Percentiles rank a stretch among this genome's conserved stretches.
Conservation (phyloP, 2,329 filamentous ascomycete species). For the Juglanconis sp. region DNA sequence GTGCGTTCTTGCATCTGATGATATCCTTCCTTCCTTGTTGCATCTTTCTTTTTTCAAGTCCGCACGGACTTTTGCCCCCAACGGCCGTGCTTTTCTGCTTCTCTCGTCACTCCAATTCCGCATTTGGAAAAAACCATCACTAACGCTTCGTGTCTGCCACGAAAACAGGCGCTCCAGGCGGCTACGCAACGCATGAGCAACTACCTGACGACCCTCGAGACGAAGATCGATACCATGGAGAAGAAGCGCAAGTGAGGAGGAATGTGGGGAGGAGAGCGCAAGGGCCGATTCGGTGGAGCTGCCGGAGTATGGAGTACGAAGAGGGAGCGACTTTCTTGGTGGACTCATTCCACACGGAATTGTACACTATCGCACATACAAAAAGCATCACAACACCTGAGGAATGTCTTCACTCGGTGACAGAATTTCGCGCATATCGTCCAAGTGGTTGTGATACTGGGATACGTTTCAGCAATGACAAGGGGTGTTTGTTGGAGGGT, state of each 20-base stretch:
- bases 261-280: not conserved
- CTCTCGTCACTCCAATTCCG: not conserved
- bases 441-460: not conserved
- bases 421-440: not conserved
- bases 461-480: not conserved
- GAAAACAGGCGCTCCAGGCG: constrained; percentile 72
- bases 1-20: constrained; percentile 60
- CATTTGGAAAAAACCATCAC: constrained; percentile 3
- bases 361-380: not conserved
- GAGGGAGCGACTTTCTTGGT: not conserved
- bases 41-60: not conserved
- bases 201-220: constrained; percentile 79
- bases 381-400: not conserved
- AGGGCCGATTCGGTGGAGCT: not conserved
- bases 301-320: not conserved
- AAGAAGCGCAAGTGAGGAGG: constrained; percentile 61
- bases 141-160: not conserved
- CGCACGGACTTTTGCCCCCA: not conserved
- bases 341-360: not conserved
- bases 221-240: constrained; percentile 66
- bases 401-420: not conserved
- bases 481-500: not conserved
- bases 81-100: not conserved
- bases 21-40: constrained; percentile 20
- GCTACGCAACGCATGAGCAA: constrained; percentile 82